Conservation (phyloP, 768 basidiomycete species). For the Macrolepiota albuminosa region DNA sequence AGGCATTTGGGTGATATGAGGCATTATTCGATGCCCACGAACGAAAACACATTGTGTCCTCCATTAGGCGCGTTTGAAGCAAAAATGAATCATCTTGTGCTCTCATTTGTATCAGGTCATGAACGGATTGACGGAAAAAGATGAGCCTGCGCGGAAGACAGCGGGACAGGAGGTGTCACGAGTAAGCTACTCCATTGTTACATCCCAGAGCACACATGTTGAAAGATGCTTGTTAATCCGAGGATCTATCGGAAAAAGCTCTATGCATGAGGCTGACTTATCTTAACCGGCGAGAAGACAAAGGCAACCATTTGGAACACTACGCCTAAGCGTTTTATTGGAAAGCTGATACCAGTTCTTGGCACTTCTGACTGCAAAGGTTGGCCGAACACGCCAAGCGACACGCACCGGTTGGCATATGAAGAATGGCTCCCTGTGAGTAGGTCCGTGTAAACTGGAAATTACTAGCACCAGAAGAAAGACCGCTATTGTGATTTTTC, state of each 20-base stretch:
- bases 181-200: slow-evolving; percentile 1
- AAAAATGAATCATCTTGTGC: slow-evolving; percentile 10
- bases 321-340: slow-evolving; percentile 9
- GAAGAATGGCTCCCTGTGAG: slow-evolving; percentile 13
- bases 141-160: slow-evolving; percentile 11
- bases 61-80: slow-evolving; percentile 4
- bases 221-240: slow-evolving; percentile 4
- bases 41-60: slow-evolving; percentile 13
- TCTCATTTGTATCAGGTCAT: slow-evolving; percentile 4
- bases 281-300: slow-evolving; percentile 19
- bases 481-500: not conserved
- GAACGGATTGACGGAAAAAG: not conserved
- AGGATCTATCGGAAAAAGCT: slow-evolving; percentile 10
- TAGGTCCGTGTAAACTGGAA: slow-evolving; percentile 12
- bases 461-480: slow-evolving; percentile 4
- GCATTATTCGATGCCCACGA: slow-evolving; percentile 15
- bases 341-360: slow-evolving; percentile 14
- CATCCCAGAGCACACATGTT: slow-evolving; percentile 5
- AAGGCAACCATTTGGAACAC: slow-evolving; percentile 15
- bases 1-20: slow-evolving; percentile 7
- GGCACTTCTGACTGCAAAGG: slow-evolving; percentile 3
- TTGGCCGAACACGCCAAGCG: slow-evolving; percentile 9
- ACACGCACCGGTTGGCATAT: slow-evolving; percentile 11
- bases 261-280: slow-evolving; percentile 16
- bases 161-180: slow-evolving; percentile 11